Base-by-base conservation (phyloP, 148 eudicot genomes). In the Amaranthus hypochondriacus region DNA sequence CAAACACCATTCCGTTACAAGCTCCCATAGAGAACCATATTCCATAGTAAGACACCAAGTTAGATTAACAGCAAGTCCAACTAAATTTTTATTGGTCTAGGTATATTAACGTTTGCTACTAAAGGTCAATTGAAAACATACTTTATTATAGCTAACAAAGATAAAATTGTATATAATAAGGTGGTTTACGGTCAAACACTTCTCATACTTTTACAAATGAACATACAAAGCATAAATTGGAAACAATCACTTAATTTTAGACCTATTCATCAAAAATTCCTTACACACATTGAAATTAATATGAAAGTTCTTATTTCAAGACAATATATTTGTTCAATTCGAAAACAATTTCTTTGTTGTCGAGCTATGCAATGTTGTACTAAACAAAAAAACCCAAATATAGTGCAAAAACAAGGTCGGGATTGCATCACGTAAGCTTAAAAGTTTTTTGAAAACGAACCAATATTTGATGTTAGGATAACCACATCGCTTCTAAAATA, bases 381-480 rank as follows among this genome's bases (percentile, higher is more conserved):
- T 58, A 57, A 72, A 55, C 7, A n/a, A 72, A 62, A 6, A 69
- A 70, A 52, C 53, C 7, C 8, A 57, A 49, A 49, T 66, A 8
- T 48, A 5, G 3, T 48, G 63, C 18, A 73, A 18, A 9, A 64
- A 55, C 5, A 63, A 61, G 10, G 39, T 0, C 39, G 39, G 39
- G 39, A 28, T 28, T 28, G 39, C 39, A 28, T 28, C 39, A 28
- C 39, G 1, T 28, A 28, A 28, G 39, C 39, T 28, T 28, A 28
- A 28, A 28, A 28, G 39, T 28, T 28, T 28, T 28, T 28, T 28
- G 39, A 28, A 28, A 28, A 28, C 39, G 39, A 28, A 28, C 39
- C 39, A 28, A 28, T 28, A 28, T 28, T 28, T 28, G 39, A 28
- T 28, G 39, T 28, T 28, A 28, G 39, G 39, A 28, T 28, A 28